Evolutionary conservation across 208 protist species (phyloP), one percentile per base, ranked within the genome.

Genomic region (Leishmania amazonensis): DNA sequence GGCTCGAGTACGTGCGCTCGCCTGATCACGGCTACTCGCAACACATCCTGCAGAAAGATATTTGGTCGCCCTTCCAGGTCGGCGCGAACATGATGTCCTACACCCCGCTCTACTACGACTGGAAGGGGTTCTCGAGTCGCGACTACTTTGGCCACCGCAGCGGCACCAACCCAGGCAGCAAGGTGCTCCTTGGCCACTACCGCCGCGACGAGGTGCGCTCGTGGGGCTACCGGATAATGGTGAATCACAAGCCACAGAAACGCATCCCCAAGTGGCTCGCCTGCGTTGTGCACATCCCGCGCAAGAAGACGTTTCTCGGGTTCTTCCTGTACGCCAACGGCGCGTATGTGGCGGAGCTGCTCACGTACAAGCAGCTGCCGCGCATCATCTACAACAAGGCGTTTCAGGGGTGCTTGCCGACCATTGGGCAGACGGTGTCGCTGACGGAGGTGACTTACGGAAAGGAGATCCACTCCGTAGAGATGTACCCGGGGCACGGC

Each of bases 321-420:
- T 98, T 98, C 75, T 98, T 97, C 58, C 84, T 98, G 31, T 98
- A 98, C 84, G 95, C 95, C 35, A 97, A 98, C 84, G 95, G 95
- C 35, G 94, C 94, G 28, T 98, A 98, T 82, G 92, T 96, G 67
- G 95, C 92, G 45, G 95, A 98, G 88, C 89, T 98, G 72, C 90
- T 98, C 42, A 96, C 93, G 8, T 98, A 98, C 91, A 98, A 98
- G 85, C 95, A 98, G 84, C 89, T 98, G n/a, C 95, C 95, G 7
- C 94, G 95, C 45, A 89, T 98, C 35, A 83, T 91, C 47, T 98
- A 98, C 87, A 98, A 98, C 88, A 95, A 96, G 71, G 79, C 89
- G 11, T 96, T 96, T 81, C 92, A 96, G 80, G 92, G 90, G 21
- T 96, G 90, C 75, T 77, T 98, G 84, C 95, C 95, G 1, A 98